phyloP scores from a whole-genome alignment of 176 grass and related monocot species.

The Echinochloa phyllopogon region DNA sequence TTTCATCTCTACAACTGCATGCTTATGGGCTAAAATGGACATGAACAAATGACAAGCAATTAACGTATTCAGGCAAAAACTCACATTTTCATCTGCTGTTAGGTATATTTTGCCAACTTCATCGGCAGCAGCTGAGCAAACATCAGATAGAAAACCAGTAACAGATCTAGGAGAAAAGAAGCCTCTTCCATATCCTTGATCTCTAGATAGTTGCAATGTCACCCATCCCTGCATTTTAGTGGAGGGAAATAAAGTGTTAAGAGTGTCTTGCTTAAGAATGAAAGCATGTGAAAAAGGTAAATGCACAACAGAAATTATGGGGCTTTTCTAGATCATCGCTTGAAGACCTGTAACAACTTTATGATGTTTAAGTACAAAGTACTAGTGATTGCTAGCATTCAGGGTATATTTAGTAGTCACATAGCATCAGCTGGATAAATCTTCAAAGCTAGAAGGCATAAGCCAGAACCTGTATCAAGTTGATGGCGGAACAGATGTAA shows the following conservation, averaged over 20 bases:
- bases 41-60: conserved; percentile 1
- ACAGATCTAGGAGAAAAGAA: conserved; percentile 97
- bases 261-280: conserved; percentile 6
- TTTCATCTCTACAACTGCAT: conserved; percentile 12
- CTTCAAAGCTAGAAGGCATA: conserved; percentile 24
- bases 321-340: conserved; percentile 13
- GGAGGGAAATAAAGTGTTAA: conserved; percentile 35
- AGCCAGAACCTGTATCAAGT: conserved; percentile 9
- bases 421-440: conserved; percentile 28
- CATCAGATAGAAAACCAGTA: conserved; percentile 93
- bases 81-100: conserved; percentile 81
- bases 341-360: conserved; percentile 10
- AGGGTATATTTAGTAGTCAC: conserved; percentile 1
- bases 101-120: conserved; percentile 96
- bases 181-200: conserved; percentile 70
- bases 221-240: conserved; percentile 72
- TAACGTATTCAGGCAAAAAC: conserved; percentile 22
- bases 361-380: not conserved
- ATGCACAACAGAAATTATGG: conserved; percentile 35
- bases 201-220: conserved; percentile 83
- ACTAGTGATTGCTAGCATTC: not conserved
- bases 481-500: conserved; percentile 4
- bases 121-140: conserved; percentile 91
- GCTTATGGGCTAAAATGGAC: conserved; percentile 19
- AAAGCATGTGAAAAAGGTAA: conserved; percentile 33